Base-by-base conservation (phyloP, 192 early-diverging fungal genomes). In the Thamnidium elegans region DNA sequence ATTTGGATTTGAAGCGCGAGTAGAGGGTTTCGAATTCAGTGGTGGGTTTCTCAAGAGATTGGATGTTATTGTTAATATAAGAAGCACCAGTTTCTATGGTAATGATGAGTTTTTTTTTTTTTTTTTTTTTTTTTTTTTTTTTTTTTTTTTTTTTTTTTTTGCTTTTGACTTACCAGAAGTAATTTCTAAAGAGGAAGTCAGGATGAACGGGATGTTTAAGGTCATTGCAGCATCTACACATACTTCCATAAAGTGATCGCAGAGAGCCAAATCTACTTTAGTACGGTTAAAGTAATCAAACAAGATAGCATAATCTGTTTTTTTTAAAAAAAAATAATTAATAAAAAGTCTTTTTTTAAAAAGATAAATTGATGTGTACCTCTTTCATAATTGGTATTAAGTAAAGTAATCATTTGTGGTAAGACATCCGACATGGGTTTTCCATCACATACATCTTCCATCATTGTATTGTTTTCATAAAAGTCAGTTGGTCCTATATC, bases 161-260 rank as follows among this genome's bases (percentile, higher is more conserved):
- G 15, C 31, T 4, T 23, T 26, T 14, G 11, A 32, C 31, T 43
- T 58, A 58, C 55, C 55, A 17, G 32, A 20, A 42, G 43, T 59
- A 9, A 59, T 21, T 8, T 52, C 55, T 7, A 63, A 13, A 15
- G 61, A 51, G 7, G 71, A 59, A 14, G 71, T 72, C 3, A 72
- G 15, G 5, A 67, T 43, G 11, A 59, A 72, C 9, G 71, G 71
- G 1, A 72, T 47, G 36, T 55, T 50, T 13, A 47, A 14, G 15
- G 44, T 34, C 14, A 26, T 48, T 8, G 71, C 66, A 0, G 55
- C 61, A 21, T 58, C 60, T 6, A 52, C 31, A 52, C 71, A 72
- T 7, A 46, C 13, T 4, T 55, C 52, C 13, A 55, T 61, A 62
- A 72, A 63, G 26, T 55, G 44, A 45, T 72, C 70, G 20, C 70